Evolutionary conservation across 2,329 filamentous ascomycete species (phyloP), one percentile per base, ranked within the genome.

Genomic region (Trichoderma sp.): DNA sequence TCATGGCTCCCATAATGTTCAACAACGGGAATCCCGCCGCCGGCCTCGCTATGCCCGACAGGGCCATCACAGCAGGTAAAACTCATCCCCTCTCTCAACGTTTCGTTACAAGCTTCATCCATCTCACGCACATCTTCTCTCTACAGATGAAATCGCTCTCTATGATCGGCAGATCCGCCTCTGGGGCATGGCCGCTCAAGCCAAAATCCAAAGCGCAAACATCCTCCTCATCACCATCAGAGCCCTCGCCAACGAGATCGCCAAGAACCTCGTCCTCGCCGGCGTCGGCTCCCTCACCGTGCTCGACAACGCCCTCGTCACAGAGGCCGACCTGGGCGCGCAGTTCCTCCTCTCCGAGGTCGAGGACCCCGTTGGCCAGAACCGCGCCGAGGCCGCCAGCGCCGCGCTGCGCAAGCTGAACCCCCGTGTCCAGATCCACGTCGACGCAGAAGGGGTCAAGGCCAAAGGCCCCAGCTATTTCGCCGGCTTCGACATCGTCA

Each of bases 81-180:
- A 75, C 23, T 23, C 28, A 68, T 43, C 7, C 66, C 47, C 15
- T n/a, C 36, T 11, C 57, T 13, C 17, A 20, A 1, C 20, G 2
- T 23, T 30, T 36, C 43, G 62, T 34, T 43, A 17, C 26, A 23
- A 1, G 15, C 11, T 26, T 4, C 39, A 26, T 23, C 3, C 39
- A 32, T 32, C 53, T 63, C n/a, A 63, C 20, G 55, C 28, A 62
- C 15, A 36, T 7, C 23, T n/a, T 26, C 30, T 53, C 50, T 30
- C 23, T 13, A n/a, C n/a, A 93, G 96, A 98, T 82, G 96, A 99
- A 80, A 97, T 98, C 78, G 96, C 95, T 15, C 90, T 98, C 6
- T 99, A 99, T 80, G 96, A 99, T 83, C 91, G 96, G 64, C 96
- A 99, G 81, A 98, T 99, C 78, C 92, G 96, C 68, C 90, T 99